These are phyloP conservation scores for Cercophora newfieldiana DNA, from an alignment of 495 filamentous ascomycete genomes.

Conservation along the genomic window DNA sequence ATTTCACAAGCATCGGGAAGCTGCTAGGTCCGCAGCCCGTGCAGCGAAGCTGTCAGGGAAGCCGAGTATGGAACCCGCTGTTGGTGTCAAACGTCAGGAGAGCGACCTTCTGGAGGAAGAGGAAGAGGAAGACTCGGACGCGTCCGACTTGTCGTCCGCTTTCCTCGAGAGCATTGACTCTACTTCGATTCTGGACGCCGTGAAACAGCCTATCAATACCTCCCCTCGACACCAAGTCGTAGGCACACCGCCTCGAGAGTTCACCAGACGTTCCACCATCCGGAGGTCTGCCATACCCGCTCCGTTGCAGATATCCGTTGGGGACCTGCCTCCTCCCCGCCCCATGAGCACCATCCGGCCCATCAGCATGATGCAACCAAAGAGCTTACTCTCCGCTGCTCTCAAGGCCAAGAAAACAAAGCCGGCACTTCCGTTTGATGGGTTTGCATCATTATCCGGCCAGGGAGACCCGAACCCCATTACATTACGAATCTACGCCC, in stretches of 20 bases:
- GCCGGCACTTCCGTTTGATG: slow-evolving; percentile 78
- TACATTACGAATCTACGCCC: slow-evolving; percentile 81
- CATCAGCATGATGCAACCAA: slow-evolving; percentile 77
- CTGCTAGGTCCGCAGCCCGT: slow-evolving; percentile 35
- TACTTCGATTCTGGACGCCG: slow-evolving; percentile 51
- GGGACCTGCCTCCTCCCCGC: slow-evolving; percentile 82
- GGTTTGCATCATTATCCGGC: slow-evolving; percentile 82
- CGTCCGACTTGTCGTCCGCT: slow-evolving; percentile 53
- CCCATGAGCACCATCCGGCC: slow-evolving; percentile 84
- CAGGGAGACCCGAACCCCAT: slow-evolving; percentile 81
- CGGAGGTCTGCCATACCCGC: slow-evolving; percentile 43
- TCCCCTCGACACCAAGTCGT: slow-evolving; percentile 53
- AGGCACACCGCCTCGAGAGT: slow-evolving; percentile 54
- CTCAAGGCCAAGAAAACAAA: slow-evolving; percentile 79
- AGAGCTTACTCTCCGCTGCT: slow-evolving; percentile 65
- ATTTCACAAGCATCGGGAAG: slow-evolving; percentile 60
- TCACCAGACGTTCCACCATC: slow-evolving; percentile 51
- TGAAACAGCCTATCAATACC: slow-evolving; percentile 48
- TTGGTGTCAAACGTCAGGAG: slow-evolving; percentile 45
- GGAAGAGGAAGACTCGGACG: slow-evolving; percentile 61
- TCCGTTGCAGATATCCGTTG: slow-evolving; percentile 61
- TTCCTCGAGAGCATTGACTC: slow-evolving; percentile 58
- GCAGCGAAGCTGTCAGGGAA: slow-evolving; percentile 47
- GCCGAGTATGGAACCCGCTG: slow-evolving; percentile 38
- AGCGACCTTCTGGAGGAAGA: slow-evolving; percentile 60